phyloP scores from a whole-genome alignment of 2,329 filamentous ascomycete genomes.

The Byssochlamys sp. region DNA sequence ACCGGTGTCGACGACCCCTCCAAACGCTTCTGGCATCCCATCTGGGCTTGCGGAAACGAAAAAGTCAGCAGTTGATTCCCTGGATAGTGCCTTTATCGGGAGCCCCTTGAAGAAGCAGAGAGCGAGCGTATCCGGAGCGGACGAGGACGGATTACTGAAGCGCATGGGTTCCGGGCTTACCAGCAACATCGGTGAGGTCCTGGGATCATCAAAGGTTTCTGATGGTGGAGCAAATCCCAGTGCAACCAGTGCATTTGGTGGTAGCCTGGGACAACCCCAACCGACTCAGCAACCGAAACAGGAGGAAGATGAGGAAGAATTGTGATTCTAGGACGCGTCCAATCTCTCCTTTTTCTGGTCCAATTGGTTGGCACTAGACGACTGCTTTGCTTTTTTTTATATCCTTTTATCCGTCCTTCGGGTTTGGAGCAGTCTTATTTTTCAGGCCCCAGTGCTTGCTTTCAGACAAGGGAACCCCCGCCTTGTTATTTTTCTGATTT shows the following conservation, averaged over 20 bases:
- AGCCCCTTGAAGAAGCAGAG: slow-evolving; percentile 41
- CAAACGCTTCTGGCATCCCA: slow-evolving; percentile 23
- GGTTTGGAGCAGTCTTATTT: not conserved
- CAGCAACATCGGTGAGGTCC: slow-evolving; percentile 28
- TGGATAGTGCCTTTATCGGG: slow-evolving; percentile 31
- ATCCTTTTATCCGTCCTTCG: not conserved
- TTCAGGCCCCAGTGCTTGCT: not conserved
- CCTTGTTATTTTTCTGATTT: too few relatives aligned
- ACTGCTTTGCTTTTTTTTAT: not conserved
- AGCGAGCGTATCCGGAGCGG: slow-evolving; percentile 35
- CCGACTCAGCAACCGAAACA: slow-evolving; percentile 1
- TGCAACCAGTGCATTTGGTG: slow-evolving; percentile 7
- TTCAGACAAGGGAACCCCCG: not conserved
- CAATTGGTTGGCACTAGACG: not conserved
- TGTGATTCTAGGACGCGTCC: slow-evolving; percentile 1
- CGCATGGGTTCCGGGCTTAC: slow-evolving; percentile 32
- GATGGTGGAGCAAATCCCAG: slow-evolving; percentile 2
- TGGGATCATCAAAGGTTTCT: slow-evolving; percentile 11
- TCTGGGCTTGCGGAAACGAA: slow-evolving; percentile 12
- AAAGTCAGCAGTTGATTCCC: slow-evolving; percentile 13
- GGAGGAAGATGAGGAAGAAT: slow-evolving; percentile 5
- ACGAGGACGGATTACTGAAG: slow-evolving; percentile 31
- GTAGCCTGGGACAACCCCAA: slow-evolving; percentile 2
- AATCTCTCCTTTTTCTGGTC: not conserved
- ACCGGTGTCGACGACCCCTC: slow-evolving; percentile 21